Conservation (phyloP, 768 basidiomycete genomes). For the Boletus tylopilopsis region DNA sequence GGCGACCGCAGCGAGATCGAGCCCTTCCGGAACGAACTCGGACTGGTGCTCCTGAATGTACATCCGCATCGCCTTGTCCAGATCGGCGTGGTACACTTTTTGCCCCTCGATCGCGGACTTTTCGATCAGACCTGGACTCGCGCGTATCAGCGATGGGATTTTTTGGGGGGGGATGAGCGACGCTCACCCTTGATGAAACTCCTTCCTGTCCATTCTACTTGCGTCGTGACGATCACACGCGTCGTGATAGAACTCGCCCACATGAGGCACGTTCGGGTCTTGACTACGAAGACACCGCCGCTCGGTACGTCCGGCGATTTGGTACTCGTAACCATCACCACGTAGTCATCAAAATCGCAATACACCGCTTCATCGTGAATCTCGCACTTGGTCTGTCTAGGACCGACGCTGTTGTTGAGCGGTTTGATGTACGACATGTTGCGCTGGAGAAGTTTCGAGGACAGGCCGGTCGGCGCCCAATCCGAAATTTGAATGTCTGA, state of each 20-base stretch:
- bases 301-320: conserved; percentile 93
- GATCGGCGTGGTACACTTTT: conserved; percentile 76
- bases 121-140: conserved; percentile 79
- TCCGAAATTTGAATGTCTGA: conserved; percentile 94
- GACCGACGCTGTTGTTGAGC: conserved; percentile 80
- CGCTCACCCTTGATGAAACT: conserved; percentile 84
- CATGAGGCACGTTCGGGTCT: conserved; percentile 91
- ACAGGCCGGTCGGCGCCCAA: conserved; percentile 70
- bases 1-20: conserved; percentile 56
- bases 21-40: conserved; percentile 85
- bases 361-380: conserved; percentile 81
- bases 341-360: conserved; percentile 80
- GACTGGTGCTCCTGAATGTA: conserved; percentile 88
- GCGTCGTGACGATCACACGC: conserved; percentile 80
- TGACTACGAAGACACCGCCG: conserved; percentile 89
- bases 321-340: conserved; percentile 84
- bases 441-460: conserved; percentile 68
- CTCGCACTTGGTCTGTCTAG: conserved; percentile 94
- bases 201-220: conserved; percentile 94
- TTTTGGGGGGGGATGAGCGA: neutral
- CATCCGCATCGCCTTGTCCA: conserved; percentile 78
- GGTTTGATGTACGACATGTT: conserved; percentile 98
- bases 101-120: conserved; percentile 89
- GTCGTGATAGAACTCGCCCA: conserved; percentile 84
- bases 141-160: conserved; percentile 2